Conservation (phyloP, 2,329 filamentous ascomycete genomes). For the Fusarium coffeatum region DNA sequence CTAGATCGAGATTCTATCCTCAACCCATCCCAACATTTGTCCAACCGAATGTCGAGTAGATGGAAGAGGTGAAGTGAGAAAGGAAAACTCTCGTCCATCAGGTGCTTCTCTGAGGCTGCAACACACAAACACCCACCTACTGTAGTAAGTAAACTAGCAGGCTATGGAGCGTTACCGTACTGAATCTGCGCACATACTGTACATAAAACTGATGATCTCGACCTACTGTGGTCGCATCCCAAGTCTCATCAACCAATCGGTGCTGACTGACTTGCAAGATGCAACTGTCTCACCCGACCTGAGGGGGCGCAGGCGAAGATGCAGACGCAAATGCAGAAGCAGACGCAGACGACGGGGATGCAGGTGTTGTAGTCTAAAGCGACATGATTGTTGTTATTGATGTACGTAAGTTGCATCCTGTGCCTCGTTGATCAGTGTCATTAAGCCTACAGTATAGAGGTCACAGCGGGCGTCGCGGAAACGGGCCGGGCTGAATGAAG, state of each 20-base stretch:
- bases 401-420: slow-evolving; percentile 21
- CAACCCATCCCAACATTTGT: slow-evolving; percentile 4
- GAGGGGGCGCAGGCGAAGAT: slow-evolving; percentile 13
- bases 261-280: slow-evolving; percentile 17
- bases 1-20: slow-evolving; percentile 30
- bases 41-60: background rate
- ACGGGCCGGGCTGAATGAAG: slow-evolving; percentile 36
- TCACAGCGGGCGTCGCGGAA: slow-evolving; percentile 43
- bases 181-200: background rate
- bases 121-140: slow-evolving; percentile 22
- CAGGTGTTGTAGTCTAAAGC: slow-evolving; percentile 3
- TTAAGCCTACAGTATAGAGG: slow-evolving; percentile 28
- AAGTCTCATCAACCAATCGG: slow-evolving; percentile 29
- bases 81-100: slow-evolving; percentile 31
- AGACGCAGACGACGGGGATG: background rate
- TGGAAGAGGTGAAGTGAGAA: background rate
- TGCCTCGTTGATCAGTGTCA: slow-evolving; percentile 15
- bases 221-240: slow-evolving; percentile 34
- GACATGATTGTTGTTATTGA: slow-evolving; percentile 5
- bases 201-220: slow-evolving; percentile 41
- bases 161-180: slow-evolving; percentile 3
- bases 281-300: slow-evolving; percentile 32
- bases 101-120: slow-evolving; percentile 32
- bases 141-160: background rate
- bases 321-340: background rate